phyloP scores from a whole-genome alignment of 768 basidiomycete species.

The Pisolithus microcarpus region DNA sequence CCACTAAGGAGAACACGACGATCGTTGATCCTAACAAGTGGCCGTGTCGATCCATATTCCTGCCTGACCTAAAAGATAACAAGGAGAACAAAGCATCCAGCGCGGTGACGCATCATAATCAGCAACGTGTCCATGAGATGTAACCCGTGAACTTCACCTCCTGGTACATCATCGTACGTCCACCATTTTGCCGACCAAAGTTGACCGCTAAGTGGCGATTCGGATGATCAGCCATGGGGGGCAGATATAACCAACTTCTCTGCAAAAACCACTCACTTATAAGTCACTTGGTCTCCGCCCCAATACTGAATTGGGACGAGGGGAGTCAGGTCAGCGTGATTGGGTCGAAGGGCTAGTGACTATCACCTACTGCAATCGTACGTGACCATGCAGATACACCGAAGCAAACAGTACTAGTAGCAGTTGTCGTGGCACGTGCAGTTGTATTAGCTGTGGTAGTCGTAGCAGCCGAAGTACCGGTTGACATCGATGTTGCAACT shows the following conservation, averaged over 20 bases:
- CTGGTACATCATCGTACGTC: slow-evolving; percentile 34
- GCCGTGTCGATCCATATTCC: neutral
- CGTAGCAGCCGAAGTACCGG: slow-evolving; percentile 12
- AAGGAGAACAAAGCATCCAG: neutral
- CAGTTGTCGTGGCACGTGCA: slow-evolving; percentile 2
- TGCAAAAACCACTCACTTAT: slow-evolving; percentile 25
- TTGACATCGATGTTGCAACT: slow-evolving; percentile 17
- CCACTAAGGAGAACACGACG: too few relatives aligned
- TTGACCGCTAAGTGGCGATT: slow-evolving; percentile 29
- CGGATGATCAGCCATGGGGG: neutral
- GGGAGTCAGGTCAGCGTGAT: neutral
- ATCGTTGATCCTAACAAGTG: too few relatives aligned
- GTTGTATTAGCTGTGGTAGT: slow-evolving; percentile 1
- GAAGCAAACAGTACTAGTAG: slow-evolving; percentile 30
- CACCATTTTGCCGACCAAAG: slow-evolving; percentile 48
- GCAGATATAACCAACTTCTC: neutral
- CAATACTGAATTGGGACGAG: slow-evolving; percentile 30
- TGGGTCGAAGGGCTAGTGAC: neutral
- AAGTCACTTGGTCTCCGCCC: slow-evolving; percentile 35
- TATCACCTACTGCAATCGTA: slow-evolving; percentile 30
- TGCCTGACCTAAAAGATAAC: neutral
- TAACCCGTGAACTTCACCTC: slow-evolving; percentile 16
- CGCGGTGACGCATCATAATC: neutral
- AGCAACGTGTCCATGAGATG: neutral
- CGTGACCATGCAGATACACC: slow-evolving; percentile 37